These are phyloP conservation scores for Pestalotiopsis fici DNA, from an alignment of 2,329 filamentous ascomycete species.

Conservation along the genomic window DNA sequence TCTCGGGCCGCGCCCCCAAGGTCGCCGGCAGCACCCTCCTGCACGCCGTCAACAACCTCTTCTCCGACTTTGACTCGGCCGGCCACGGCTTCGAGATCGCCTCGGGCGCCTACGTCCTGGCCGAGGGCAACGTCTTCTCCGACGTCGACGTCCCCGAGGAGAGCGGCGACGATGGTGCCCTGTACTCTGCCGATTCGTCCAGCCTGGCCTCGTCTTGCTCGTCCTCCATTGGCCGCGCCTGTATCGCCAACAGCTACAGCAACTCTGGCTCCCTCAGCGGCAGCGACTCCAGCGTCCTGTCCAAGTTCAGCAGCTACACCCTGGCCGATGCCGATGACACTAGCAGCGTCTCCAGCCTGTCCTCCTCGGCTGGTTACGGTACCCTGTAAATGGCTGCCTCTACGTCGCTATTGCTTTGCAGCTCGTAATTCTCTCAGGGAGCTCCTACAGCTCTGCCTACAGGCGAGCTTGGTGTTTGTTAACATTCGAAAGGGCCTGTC, in stretches of 20 bases:
- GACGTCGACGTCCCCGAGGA: conserved; percentile 18
- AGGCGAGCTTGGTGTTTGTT: not conserved
- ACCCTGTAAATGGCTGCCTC: conserved; percentile 1
- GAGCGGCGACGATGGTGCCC: conserved; percentile 6
- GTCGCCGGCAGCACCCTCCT: conserved; percentile 32
- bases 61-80: conserved; percentile 29
- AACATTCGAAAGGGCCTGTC: not conserved
- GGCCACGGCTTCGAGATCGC: conserved; percentile 47
- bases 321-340: conserved; percentile 9
- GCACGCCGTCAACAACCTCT: conserved; percentile 43
- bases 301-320: conserved; percentile 13
- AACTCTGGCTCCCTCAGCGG: conserved; percentile 9
- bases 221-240: conserved; percentile 10
- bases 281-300: conserved; percentile 10
- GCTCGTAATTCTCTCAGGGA: not conserved
- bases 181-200: conserved; percentile 7
- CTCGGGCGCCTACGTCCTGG: conserved; percentile 38
- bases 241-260: conserved; percentile 10
- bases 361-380: conserved; percentile 9
- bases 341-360: conserved; percentile 4
- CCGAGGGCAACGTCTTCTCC: conserved; percentile 50
- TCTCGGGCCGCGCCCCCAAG: conserved; percentile 42
- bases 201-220: conserved; percentile 5
- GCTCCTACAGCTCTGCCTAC: not conserved
- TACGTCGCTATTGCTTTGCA: not conserved